Evolutionary conservation across 2,329 filamentous ascomycete species (phyloP).

Genomic region (Ilyonectria robusta): DNA sequence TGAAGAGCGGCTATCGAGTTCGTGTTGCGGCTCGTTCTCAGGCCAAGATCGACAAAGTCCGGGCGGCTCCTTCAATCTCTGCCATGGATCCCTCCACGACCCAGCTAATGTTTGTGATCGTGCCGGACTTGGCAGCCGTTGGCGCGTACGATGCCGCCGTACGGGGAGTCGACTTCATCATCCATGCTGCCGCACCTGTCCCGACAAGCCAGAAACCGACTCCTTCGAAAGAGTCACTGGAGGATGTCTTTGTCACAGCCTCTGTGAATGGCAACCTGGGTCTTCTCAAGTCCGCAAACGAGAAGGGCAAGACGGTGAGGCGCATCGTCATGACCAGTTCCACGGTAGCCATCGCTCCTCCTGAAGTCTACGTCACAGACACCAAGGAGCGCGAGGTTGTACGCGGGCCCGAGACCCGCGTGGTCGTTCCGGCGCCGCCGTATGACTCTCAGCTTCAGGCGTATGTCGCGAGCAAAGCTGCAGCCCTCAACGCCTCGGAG

Average conservation of each 20-base stretch:
- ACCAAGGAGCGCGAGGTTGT: background rate
- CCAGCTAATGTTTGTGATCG: conserved; percentile 46
- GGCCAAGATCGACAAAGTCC: conserved; percentile 6
- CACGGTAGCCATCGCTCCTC: conserved; percentile 40
- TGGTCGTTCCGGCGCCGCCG: background rate
- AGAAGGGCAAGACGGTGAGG: conserved; percentile 51
- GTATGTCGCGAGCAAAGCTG: conserved; percentile 12
- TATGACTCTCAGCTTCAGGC: conserved; percentile 12
- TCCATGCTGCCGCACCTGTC: conserved; percentile 50
- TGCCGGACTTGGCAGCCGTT: conserved; percentile 54
- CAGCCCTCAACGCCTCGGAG: conserved; percentile 13
- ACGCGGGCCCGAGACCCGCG: conserved; percentile 5
- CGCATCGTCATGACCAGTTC: conserved; percentile 61
- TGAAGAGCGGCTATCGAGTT: conserved; percentile 19
- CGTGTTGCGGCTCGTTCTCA: conserved; percentile 16
- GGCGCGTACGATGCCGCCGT: conserved; percentile 59
- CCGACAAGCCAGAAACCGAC: conserved; percentile 19
- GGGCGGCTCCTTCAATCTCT: conserved; percentile 23
- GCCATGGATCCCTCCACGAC: conserved; percentile 24
- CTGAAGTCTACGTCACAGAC: background rate
- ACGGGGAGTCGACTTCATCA: conserved; percentile 55
- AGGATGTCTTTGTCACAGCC: conserved; percentile 47
- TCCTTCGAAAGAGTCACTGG: conserved; percentile 14
- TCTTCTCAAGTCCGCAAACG: conserved; percentile 54
- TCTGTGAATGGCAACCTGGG: conserved; percentile 54